Evolutionary conservation across 768 basidiomycete genomes (phyloP), one percentile per base, ranked within the genome.

Genomic region (Leccinum arenicola): DNA sequence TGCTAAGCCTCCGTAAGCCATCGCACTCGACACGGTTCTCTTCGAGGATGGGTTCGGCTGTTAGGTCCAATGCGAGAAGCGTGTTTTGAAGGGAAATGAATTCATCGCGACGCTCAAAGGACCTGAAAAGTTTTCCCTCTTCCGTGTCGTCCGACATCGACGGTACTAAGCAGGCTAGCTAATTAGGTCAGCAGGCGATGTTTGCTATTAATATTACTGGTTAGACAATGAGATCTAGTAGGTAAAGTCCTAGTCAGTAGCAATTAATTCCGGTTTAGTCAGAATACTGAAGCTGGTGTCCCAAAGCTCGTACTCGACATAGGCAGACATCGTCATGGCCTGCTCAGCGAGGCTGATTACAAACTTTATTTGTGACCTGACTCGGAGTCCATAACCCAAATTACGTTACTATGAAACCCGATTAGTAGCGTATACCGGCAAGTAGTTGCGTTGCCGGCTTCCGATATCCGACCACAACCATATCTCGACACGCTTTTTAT

Each of bases 101-200:
- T 61, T 91, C 85, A 50, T 78, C 80, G 50, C 81, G 73, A 58
- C 80, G 82, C 59, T 87, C 87, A 65, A 89, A 91, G 11, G 80
- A 77, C 11, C 80, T 78, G 64, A 83, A 82, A 10, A 78, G 54
- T 55, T 73, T 82, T 33, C 69, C 73, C 55, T 87, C 84, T 17
- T 68, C 65, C 1, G 60, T 59, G 15, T 81, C 75, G 56, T 80
- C 77, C 50, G 73, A 75, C 76, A 78, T 78, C 10, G 36, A 57
- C 5, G 36, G 50, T 45, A 35, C 33, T 14, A 43, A 43, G 38
- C n/a, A 27, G 33, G 52, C 25, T 33, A 19, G 10, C 40, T 19
- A 29, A 63, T 69, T 65, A 71, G 52, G 65, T 67, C 67, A 71
- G 65, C 64, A 40, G 10, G 19, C 1, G n/a, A 40, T 43, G 40